phyloP scores from a whole-genome alignment of 192 early-diverging fungal species.

The Coemansia sp. region DNA sequence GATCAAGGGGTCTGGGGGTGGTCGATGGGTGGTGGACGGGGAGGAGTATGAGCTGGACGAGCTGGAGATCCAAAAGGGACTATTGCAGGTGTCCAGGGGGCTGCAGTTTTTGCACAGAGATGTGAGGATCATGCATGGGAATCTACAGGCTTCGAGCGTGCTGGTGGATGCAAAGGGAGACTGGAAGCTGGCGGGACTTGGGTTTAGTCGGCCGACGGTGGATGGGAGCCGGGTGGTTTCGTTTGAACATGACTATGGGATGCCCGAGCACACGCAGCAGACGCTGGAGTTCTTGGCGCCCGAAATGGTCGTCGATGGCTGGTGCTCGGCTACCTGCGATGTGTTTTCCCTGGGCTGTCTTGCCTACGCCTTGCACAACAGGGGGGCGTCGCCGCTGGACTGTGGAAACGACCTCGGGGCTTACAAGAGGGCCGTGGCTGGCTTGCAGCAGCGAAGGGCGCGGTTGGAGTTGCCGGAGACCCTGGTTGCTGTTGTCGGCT shows the following conservation, averaged over 20 bases:
- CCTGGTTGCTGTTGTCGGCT: slow-evolving; percentile 51
- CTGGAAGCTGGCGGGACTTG: slow-evolving; percentile 78
- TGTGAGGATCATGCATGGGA: slow-evolving; percentile 70
- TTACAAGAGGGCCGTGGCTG: slow-evolving; percentile 58
- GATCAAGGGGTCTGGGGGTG: slow-evolving; percentile 41
- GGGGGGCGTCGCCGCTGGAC: slow-evolving; percentile 62
- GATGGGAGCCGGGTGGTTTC: slow-evolving; percentile 13
- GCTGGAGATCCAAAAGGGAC: slow-evolving; percentile 77
- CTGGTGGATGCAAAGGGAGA: slow-evolving; percentile 78
- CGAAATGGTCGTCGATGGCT: slow-evolving; percentile 58
- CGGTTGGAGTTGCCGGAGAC: slow-evolving; percentile 56
- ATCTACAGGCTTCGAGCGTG: slow-evolving; percentile 68
- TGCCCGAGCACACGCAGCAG: slow-evolving; percentile 59
- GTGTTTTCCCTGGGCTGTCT: slow-evolving; percentile 80
- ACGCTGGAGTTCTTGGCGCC: slow-evolving; percentile 66
- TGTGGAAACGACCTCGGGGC: slow-evolving; percentile 64
- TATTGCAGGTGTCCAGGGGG: slow-evolving; percentile 69
- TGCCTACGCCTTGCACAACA: slow-evolving; percentile 66
- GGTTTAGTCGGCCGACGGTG: slow-evolving; percentile 59
- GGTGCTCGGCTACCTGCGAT: slow-evolving; percentile 57
- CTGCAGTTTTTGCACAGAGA: slow-evolving; percentile 73
- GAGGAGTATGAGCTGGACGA: slow-evolving; percentile 71
- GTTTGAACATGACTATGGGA: slow-evolving; percentile 58
- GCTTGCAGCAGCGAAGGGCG: slow-evolving; percentile 30
- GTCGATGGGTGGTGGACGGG: slow-evolving; percentile 25